phyloP scores from a whole-genome alignment of 257 asterid species.

The Przewalskia tangutica region DNA sequence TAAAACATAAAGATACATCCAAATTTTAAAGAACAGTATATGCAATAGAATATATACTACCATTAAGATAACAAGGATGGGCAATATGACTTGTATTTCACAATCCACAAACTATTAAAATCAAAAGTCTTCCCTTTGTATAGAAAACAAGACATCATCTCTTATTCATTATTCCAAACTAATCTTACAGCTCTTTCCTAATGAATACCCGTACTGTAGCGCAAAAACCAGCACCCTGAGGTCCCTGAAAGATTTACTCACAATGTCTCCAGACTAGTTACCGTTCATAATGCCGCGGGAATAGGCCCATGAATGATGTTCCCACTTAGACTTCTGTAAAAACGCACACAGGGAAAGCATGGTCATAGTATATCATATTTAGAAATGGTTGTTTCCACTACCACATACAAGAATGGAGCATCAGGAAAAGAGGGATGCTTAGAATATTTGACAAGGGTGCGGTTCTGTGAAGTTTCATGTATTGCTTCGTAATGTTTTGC shows the following conservation, averaged over 20 bases:
- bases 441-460: not conserved
- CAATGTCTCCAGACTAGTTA: conserved; percentile 60
- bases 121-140: not conserved
- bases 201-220: not conserved
- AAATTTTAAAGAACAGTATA: not conserved
- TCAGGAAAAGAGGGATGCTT: not conserved
- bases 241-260: conserved; percentile 25
- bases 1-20: not conserved
- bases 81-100: not conserved
- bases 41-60: not conserved
- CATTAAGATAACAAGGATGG: not conserved
- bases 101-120: not conserved
- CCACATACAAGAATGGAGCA: not conserved
- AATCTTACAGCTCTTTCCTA: not conserved
- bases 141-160: not conserved
- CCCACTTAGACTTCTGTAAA: conserved; percentile 82
- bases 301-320: conserved; percentile 74
- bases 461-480: not conserved
- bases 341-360: not conserved
- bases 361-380: not conserved
- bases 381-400: not conserved
- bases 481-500: not conserved
- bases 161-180: not conserved
- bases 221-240: not conserved
- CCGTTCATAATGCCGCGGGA: conserved; percentile 69